Conservation (phyloP, 179 eudicot genomes). For the Drosera spatulata region DNA sequence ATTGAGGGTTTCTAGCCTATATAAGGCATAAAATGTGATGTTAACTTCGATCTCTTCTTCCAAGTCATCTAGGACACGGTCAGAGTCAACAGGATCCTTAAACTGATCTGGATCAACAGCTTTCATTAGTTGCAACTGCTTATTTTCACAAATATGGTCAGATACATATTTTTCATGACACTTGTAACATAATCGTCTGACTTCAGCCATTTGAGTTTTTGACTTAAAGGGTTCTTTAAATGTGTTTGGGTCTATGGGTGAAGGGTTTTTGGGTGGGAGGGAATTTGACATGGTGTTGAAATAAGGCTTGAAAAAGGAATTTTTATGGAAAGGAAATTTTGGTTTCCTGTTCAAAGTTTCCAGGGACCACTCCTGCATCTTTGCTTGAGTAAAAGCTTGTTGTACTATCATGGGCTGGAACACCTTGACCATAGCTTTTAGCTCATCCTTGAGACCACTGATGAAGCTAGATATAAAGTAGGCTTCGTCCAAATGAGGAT, state of each 20-base stretch:
- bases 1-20: too few species aligned
- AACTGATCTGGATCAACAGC: too few species aligned
- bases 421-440: not conserved
- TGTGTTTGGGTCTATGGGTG: not conserved
- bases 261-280: too few species aligned
- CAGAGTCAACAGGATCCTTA: not conserved
- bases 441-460: not conserved
- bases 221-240: not conserved
- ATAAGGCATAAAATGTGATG: too few species aligned
- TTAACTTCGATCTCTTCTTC: too few species aligned
- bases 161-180: not conserved
- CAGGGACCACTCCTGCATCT: not conserved
- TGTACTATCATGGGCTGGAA: not conserved
- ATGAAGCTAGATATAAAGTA: not conserved
- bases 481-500: not conserved
- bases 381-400: not conserved
- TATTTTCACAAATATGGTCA: not conserved
- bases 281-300: too few species aligned
- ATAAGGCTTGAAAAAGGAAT: not conserved
- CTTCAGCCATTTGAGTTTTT: not conserved
- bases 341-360: not conserved
- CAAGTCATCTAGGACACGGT: not conserved
- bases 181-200: not conserved
- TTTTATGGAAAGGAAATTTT: not conserved
- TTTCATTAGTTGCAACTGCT: not conserved